A percentile compares a stretch with the other conserved stretches of the same genome.
Conservation (phyloP, 169 alveolate genomes). For the Cryptosporidium viatorum region DNA sequence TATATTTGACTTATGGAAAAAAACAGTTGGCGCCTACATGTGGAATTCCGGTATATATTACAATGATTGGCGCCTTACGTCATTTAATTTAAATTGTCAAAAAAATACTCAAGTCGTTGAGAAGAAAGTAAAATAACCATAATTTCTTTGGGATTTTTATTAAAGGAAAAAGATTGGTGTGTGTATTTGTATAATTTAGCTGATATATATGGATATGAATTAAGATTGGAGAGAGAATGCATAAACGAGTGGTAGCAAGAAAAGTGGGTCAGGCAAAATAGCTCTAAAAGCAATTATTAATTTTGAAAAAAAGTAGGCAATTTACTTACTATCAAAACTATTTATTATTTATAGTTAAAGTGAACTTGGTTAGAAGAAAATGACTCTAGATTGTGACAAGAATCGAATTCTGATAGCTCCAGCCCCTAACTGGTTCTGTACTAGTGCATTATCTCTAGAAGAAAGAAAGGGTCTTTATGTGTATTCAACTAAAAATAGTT, state of each 20-base stretch:
- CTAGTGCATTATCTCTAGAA: constrained; percentile 21
- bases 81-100: neutral
- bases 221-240: neutral
- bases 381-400: neutral
- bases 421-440: constrained; percentile 59
- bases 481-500: constrained; percentile 47
- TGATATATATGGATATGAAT: neutral
- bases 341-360: neutral
- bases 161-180: neutral
- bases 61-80: neutral
- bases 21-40: constrained; percentile 18
- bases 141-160: neutral
- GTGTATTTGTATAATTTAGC: neutral
- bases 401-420: constrained; percentile 50
- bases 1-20: neutral
- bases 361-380: neutral
- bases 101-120: neutral
- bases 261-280: neutral
- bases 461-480: neutral
- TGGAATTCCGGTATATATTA: constrained; percentile 20
- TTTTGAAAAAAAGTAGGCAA: no score
- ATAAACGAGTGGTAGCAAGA: neutral
- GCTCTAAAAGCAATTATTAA: neutral
- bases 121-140: neutral
- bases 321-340: no score